Conservation (phyloP, 306 rosid species). For the Ormosia semicastrata region DNA sequence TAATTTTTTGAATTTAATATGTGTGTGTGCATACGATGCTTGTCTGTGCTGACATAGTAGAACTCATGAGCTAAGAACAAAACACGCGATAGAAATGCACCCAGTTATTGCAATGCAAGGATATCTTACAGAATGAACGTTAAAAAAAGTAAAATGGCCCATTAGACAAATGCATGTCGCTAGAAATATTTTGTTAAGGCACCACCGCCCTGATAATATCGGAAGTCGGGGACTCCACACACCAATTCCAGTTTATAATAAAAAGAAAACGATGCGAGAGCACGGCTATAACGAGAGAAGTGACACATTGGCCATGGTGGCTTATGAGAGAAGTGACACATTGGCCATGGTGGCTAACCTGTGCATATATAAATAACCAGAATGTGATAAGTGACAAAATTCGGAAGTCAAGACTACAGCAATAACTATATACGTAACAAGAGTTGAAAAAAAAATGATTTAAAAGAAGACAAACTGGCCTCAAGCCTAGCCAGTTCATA, state of each 20-base stretch:
- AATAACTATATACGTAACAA: constrained; percentile 78
- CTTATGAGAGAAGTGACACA: constrained; percentile 30
- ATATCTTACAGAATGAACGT: not conserved
- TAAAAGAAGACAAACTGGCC: constrained; percentile 60
- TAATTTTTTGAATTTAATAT: too few relatives aligned
- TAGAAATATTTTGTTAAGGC: not conserved
- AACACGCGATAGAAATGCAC: too few relatives aligned
- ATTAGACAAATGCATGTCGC: not conserved
- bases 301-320: constrained; percentile 30
- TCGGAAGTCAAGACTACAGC: constrained; percentile 66
- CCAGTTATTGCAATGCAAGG: too few relatives aligned
- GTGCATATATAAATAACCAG: constrained; percentile 82
- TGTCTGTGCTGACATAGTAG: too few relatives aligned
- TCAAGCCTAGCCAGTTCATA: constrained; percentile 60
- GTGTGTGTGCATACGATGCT: too few relatives aligned
- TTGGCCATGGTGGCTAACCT: constrained; percentile 43
- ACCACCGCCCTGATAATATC: not conserved
- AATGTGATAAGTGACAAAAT: constrained; percentile 63
- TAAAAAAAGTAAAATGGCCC: not conserved
- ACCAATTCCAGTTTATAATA: not conserved
- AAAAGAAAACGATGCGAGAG: not conserved
- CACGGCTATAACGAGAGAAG: not conserved
- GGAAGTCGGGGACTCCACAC: not conserved
- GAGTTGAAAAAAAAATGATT: constrained; percentile 41
- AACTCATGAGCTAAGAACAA: too few relatives aligned